Percentiles rank a stretch among this genome's conserved stretches.
phyloP scores from a whole-genome alignment of 2,329 filamentous ascomycete genomes.

The Colletotrichum chrysophilum region DNA sequence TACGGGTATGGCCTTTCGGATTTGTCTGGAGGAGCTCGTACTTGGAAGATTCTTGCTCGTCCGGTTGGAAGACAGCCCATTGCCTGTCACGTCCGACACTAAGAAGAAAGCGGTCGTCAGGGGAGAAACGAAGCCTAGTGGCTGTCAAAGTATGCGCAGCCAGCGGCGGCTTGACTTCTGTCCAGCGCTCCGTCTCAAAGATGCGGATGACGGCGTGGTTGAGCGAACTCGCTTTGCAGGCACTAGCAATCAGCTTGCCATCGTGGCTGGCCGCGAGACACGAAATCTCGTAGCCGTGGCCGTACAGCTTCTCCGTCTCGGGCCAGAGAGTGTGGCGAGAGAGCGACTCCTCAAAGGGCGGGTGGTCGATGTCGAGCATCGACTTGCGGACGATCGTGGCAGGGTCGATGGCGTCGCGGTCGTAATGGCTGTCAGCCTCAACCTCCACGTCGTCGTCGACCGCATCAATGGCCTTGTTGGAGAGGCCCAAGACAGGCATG shows the following conservation, averaged over 20 bases:
- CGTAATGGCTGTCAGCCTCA: slow-evolving; percentile 47
- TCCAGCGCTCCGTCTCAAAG: slow-evolving; percentile 87
- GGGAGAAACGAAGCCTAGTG: slow-evolving; percentile 80
- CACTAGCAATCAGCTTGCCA: slow-evolving; percentile 80
- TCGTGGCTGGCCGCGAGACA: slow-evolving; percentile 81
- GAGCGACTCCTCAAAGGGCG: slow-evolving; percentile 88
- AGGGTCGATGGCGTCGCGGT: slow-evolving; percentile 60
- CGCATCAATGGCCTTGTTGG: slow-evolving; percentile 86
- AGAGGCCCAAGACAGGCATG: slow-evolving; percentile 92
- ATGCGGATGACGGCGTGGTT: slow-evolving; percentile 94
- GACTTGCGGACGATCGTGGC: slow-evolving; percentile 62
- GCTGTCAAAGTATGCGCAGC: slow-evolving; percentile 88
- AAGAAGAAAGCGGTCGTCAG: slow-evolving; percentile 75
- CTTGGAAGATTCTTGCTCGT: slow-evolving; percentile 31
- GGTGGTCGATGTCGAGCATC: slow-evolving; percentile 70
- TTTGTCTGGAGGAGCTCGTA: slow-evolving; percentile 71
- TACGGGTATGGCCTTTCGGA: slow-evolving; percentile 85
- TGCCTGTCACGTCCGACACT: slow-evolving; percentile 92
- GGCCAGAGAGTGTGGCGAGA: slow-evolving; percentile 94
- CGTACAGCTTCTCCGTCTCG: slow-evolving; percentile 95
- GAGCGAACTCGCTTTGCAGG: slow-evolving; percentile 89
- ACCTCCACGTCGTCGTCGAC: slow-evolving; percentile 56
- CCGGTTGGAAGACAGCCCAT: slow-evolving; percentile 80
- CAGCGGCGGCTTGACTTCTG: slow-evolving; percentile 83
- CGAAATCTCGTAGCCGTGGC: slow-evolving; percentile 96